Conservation (phyloP, 176 grass and related monocot genomes). For the Oryza brachyantha region DNA sequence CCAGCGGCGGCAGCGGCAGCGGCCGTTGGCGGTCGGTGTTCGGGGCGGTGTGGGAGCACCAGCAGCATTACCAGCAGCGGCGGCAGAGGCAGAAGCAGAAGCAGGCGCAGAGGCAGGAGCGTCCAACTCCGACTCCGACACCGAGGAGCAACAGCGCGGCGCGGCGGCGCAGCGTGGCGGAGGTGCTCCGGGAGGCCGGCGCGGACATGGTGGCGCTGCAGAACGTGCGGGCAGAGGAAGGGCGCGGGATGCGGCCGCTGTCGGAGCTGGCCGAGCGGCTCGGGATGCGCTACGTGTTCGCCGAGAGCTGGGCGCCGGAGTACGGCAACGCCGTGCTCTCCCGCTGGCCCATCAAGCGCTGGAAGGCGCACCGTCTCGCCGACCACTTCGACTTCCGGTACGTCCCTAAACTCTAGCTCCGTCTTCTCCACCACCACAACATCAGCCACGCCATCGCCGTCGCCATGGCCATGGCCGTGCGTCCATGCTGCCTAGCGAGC, state of each 20-base stretch:
- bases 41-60: not conserved
- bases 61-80: not conserved
- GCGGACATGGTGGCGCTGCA: constrained; percentile 88
- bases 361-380: constrained; percentile 78
- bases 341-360: constrained; percentile 85
- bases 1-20: not conserved
- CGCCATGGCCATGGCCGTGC: no score
- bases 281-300: constrained; percentile 93
- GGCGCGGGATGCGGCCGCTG: constrained; percentile 87
- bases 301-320: constrained; percentile 98
- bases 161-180: constrained; percentile 63
- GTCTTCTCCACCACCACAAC: no score
- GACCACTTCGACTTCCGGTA: constrained; percentile 87
- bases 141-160: not conserved
- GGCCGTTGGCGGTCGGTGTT: not conserved
- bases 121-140: no score
- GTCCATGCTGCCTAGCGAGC: no score
- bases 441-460: no score
- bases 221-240: constrained; percentile 92
- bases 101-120: not conserved
- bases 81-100: not conserved
- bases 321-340: constrained; percentile 96
- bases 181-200: constrained; percentile 75
- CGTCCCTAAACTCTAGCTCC: not conserved
- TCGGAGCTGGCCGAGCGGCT: constrained; percentile 79